phyloP scores from a whole-genome alignment of 257 asterid genomes.

The Fraxinus anomala region DNA sequence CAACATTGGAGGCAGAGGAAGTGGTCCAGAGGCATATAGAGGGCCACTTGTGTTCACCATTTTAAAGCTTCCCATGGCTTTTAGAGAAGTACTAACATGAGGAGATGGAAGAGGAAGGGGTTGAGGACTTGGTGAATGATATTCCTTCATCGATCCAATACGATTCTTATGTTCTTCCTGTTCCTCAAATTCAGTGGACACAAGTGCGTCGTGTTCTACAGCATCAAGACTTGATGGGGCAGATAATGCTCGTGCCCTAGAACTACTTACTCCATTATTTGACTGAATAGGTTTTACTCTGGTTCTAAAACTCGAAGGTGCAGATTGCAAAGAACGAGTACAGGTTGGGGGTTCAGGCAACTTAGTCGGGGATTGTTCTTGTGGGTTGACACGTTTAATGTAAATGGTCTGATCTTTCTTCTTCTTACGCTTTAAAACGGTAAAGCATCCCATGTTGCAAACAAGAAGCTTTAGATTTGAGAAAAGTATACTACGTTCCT shows the following conservation, averaged over 20 bases:
- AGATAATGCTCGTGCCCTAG: conserved; percentile 64
- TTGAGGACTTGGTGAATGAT: conserved; percentile 71
- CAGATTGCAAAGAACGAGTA: conserved; percentile 72
- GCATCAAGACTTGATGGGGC: conserved; percentile 79
- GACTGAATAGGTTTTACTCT: conserved; percentile 60
- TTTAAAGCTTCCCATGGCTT: conserved; percentile 67
- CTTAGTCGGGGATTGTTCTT: conserved; percentile 60
- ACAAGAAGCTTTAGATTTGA: conserved; percentile 19
- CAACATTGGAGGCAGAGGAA: conserved; percentile 74
- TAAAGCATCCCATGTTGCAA: conserved; percentile 79
- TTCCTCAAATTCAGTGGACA: conserved; percentile 61
- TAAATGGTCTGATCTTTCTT: conserved; percentile 59
- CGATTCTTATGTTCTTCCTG: conserved; percentile 66
- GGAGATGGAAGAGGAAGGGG: conserved; percentile 97
- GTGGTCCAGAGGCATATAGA: conserved; percentile 76
- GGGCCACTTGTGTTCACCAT: conserved; percentile 59
- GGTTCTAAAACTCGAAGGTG: conserved; percentile 87
- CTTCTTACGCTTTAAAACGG: conserved; percentile 69
- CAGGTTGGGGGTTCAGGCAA: conserved; percentile 73
- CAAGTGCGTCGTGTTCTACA: conserved; percentile 58
- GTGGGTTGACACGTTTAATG: conserved; percentile 56
- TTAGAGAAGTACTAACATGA: conserved; percentile 48
- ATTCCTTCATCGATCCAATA: conserved; percentile 65
- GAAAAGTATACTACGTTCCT: conserved; percentile 37
- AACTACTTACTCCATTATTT: conserved; percentile 35